These are phyloP conservation scores for Russula ochroleuca DNA, from an alignment of 768 basidiomycete species.

Conservation along the genomic window DNA sequence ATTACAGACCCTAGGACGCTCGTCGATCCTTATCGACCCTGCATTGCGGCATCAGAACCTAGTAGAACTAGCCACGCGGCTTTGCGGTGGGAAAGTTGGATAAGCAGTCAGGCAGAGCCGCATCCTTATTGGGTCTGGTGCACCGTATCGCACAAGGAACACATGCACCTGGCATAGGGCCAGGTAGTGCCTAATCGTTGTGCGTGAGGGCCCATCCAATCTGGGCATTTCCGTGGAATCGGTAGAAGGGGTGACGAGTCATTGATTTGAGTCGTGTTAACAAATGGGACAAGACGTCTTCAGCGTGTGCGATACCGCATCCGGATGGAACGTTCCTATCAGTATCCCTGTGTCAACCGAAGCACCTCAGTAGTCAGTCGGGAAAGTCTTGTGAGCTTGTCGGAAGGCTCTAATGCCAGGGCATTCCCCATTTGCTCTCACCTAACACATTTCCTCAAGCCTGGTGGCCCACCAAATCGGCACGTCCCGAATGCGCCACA, in stretches of 20 bases:
- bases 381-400: conserved; percentile 1
- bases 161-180: conserved; percentile 6
- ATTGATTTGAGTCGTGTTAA: conserved; percentile 8
- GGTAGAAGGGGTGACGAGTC: conserved; percentile 9
- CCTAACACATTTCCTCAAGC: neutral
- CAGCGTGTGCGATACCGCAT: conserved; percentile 17
- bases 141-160: neutral
- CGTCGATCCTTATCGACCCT: conserved; percentile 18
- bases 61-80: conserved; percentile 1
- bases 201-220: conserved; percentile 6
- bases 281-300: conserved; percentile 9
- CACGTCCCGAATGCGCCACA: conserved; percentile 12
- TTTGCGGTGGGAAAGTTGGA: conserved; percentile 18
- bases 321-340: conserved; percentile 12
- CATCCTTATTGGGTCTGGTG: conserved; percentile 18
- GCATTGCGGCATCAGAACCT: neutral
- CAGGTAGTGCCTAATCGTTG: neutral
- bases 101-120: conserved; percentile 1
- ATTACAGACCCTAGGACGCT: neutral
- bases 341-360: conserved; percentile 13
- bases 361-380: conserved; percentile 15
- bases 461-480: neutral
- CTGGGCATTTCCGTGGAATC: conserved; percentile 3
- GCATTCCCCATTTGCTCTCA: conserved; percentile 12
- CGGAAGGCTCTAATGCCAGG: conserved; percentile 14